Conservation (phyloP, 176 grass and related monocot species). For the Panicum miliaceum region DNA sequence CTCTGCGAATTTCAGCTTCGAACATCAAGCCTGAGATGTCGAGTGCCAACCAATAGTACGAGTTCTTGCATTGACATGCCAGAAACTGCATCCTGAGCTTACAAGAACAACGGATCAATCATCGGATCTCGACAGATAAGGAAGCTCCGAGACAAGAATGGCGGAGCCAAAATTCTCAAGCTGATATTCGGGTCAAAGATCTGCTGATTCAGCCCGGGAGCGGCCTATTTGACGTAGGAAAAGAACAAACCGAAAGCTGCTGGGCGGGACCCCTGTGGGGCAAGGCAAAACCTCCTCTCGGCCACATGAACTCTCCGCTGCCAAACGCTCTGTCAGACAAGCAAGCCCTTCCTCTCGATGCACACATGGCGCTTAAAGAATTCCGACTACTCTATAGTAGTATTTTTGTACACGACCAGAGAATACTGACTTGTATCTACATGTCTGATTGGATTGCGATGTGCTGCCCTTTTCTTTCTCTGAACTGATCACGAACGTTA, state of each 20-base stretch:
- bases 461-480: not conserved
- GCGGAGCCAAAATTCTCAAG: conserved; percentile 9
- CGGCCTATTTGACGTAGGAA: conserved; percentile 5
- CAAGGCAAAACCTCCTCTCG: not conserved
- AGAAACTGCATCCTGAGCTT: not conserved
- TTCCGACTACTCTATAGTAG: not conserved
- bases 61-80: not conserved
- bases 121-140: conserved; percentile 23
- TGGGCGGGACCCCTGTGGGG: not conserved
- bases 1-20: not conserved
- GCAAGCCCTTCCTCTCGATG: not conserved
- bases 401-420: conserved; percentile 20
- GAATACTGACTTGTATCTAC: conserved; percentile 44
- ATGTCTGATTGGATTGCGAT: conserved; percentile 19
- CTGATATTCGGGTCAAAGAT: conserved; percentile 58
- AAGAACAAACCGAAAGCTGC: conserved; percentile 50
- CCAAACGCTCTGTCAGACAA: not conserved
- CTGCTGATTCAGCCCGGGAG: conserved; percentile 32
- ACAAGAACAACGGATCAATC: conserved; percentile 37
- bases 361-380: conserved; percentile 22
- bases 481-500: not conserved
- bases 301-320: not conserved
- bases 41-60: not conserved
- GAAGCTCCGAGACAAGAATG: conserved; percentile 16
- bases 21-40: not conserved